A percentile compares a stretch with the other conserved stretches of the same genome.
Evolutionary conservation across 306 rosid species (phyloP).

Genomic region (Ammopiptanthus mongolicus): DNA sequence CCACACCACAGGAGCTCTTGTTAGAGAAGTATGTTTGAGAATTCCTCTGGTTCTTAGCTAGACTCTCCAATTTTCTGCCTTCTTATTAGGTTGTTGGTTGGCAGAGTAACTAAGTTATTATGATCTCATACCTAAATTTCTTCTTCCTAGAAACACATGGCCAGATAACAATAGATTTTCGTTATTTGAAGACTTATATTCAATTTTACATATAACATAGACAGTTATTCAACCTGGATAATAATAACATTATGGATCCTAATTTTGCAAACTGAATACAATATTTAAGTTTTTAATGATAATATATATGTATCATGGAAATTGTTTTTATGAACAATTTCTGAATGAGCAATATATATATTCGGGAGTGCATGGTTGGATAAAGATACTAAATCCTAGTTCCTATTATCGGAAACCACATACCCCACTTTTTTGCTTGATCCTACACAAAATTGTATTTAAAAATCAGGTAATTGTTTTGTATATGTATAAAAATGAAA

Average conservation of each 20-base stretch:
- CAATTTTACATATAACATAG: no score
- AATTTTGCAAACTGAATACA: not conserved
- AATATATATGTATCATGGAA: not conserved
- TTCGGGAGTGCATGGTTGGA: not conserved
- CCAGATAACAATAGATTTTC: not conserved
- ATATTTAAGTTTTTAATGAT: not conserved
- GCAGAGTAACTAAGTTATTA: slow-evolving; percentile 15
- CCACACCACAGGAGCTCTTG: not conserved
- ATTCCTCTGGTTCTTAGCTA: not conserved
- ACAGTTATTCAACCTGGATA: no score
- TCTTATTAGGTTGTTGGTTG: slow-evolving; percentile 26
- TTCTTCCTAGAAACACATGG: not conserved
- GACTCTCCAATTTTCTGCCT: not conserved
- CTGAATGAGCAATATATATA: not conserved
- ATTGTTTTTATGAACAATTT: not conserved
- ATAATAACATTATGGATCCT: not conserved
- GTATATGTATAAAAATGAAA: no score
- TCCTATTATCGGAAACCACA: not conserved
- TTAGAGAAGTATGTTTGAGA: not conserved
- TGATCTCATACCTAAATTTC: not conserved
- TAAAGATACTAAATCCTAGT: not conserved
- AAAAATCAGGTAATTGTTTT: no score
- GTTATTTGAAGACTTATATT: no score
- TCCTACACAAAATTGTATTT: not conserved
- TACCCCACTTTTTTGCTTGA: not conserved